A percentile compares a stretch with the other conserved stretches of the same genome.
Conservation (phyloP, 331 rosid species). For the Spiraea crenata region DNA sequence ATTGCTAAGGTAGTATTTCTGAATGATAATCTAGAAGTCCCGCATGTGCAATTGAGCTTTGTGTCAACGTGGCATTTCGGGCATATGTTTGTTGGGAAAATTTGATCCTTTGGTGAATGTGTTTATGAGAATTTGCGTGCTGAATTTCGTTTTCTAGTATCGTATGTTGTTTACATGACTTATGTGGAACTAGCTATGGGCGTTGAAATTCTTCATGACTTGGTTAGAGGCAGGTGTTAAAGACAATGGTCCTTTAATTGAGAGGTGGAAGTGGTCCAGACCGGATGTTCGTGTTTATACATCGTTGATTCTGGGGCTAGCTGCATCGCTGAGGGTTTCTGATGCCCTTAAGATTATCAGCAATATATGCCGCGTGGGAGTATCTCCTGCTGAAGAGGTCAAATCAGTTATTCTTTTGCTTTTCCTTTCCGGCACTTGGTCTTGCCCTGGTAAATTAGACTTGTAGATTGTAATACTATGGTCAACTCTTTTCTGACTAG, state of each 20-base stretch:
- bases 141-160: background rate
- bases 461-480: background rate
- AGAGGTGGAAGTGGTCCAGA: conserved; percentile 75
- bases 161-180: background rate
- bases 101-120: background rate
- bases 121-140: background rate
- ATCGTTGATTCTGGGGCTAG: conserved; percentile 69
- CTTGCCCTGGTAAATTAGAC: background rate
- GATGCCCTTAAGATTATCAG: conserved; percentile 69
- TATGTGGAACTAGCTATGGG: background rate
- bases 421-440: background rate
- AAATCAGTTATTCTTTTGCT: background rate
- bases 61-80: background rate
- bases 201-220: conserved; percentile 17
- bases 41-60: background rate
- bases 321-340: conserved; percentile 65
- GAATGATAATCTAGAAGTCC: background rate
- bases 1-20: background rate
- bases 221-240: conserved; percentile 23
- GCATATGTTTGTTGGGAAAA: no score
- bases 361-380: conserved; percentile 76
- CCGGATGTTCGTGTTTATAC: conserved; percentile 63
- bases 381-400: conserved; percentile 90
- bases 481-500: background rate
- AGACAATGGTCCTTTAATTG: conserved; percentile 39